A percentile compares a stretch with the other conserved stretches of the same genome.
Conservation (phyloP, 352 stramenopile species). For the Pilasporangium apinafurcum region DNA sequence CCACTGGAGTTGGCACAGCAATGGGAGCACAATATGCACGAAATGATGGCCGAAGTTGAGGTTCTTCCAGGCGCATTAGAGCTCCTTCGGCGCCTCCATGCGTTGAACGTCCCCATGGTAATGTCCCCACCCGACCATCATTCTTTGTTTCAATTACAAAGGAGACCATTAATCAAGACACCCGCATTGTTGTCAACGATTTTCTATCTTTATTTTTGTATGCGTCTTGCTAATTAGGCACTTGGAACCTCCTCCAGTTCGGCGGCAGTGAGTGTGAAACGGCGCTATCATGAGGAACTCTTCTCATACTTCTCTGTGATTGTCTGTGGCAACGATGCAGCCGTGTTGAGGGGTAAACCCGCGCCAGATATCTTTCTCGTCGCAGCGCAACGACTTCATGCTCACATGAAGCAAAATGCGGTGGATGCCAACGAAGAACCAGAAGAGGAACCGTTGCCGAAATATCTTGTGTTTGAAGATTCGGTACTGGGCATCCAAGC, state of each 20-base stretch:
- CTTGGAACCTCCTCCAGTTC: conserved; percentile 68
- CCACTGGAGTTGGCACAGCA: conserved; percentile 50
- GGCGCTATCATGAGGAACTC: conserved; percentile 53
- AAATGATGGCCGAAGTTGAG: conserved; percentile 44
- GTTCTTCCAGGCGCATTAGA: conserved; percentile 50
- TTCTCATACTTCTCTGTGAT: conserved; percentile 74
- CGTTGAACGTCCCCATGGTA: conserved; percentile 40
- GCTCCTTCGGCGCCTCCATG: conserved; percentile 36
- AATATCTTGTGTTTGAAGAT: conserved; percentile 76
- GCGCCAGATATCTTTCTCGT: conserved; percentile 78
- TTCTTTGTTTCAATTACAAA: background rate
- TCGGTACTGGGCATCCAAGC: conserved; percentile 61
- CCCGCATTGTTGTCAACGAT: background rate
- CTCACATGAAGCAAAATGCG: conserved; percentile 8
- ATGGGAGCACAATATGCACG: conserved; percentile 53
- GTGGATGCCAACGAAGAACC: conserved; percentile 8
- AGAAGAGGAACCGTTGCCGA: conserved; percentile 15
- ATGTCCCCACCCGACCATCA: too few species aligned
- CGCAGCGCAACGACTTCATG: conserved; percentile 48
- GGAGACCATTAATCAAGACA: too few species aligned
- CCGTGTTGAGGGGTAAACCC: conserved; percentile 63
- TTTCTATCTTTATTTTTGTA: background rate
- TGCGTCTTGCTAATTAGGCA: conserved; percentile 11
- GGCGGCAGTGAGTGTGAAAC: conserved; percentile 60
- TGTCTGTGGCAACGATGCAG: conserved; percentile 70